Evolutionary conservation across 2,329 filamentous ascomycete genomes (phyloP), one percentile per base, ranked within the genome.

Genomic region (Didymella pomorum): DNA sequence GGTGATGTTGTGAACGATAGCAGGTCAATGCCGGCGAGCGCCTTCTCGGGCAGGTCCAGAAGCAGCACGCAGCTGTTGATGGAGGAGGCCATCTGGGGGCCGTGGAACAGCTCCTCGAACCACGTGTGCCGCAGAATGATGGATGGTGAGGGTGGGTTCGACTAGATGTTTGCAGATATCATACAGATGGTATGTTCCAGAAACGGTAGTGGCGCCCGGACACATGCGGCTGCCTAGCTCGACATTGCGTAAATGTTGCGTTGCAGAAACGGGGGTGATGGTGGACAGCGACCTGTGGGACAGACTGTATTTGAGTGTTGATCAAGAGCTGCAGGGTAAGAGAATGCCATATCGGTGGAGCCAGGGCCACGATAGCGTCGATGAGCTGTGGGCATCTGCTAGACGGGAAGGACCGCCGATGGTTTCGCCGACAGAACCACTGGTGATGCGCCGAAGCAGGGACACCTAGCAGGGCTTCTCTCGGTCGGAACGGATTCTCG

Each of bases 1-100:
- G 84, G 79, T 11, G 86, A 85, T 4, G 85, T 84, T 16, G 85
- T 87, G 74, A 89, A 89, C 44, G 86, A 86, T 48, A 88, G 80
- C 47, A 84, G 64, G 70, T 85, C 76, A 69, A 86, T 82, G 60
- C 83, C 86, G 63, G 83, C 82, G 14, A 84, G 75, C 1, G 82
- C 80, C 46, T 78, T 71, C 29, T 77, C 74, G 8, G 79, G 76
- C 10, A 81, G 74, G 53, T 80, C 76, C n/a, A 83, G 74, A 2
- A 82, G 69, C 5, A 83, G 74, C 26, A 76, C 67, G 50, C 71
- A 75, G 55, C 73, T 71, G 45, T 72, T 75, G 37, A 69, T 71
- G 20, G 67, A 64, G n/a, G 71, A 65, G n/a, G 71, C 70, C 73
- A 77, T 76, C 44, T 53, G 61, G 58, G 73, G 70, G 64, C 69